Evolutionary conservation across 176 grass and related monocot genomes (phyloP), one percentile per base, ranked within the genome.

Genomic region (Aegilops bicornis): DNA sequence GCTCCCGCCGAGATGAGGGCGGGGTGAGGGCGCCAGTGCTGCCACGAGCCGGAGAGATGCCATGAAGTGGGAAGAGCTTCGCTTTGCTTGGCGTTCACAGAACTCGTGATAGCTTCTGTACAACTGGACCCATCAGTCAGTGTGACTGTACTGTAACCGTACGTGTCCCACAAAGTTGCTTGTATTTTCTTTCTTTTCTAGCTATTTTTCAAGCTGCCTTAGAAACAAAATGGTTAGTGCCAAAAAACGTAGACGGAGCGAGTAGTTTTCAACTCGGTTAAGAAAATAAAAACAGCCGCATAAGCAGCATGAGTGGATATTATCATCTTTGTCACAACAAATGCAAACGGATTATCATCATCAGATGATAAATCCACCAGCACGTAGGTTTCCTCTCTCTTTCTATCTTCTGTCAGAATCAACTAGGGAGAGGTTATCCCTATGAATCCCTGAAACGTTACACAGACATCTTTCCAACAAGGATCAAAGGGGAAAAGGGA

Each of bases 41-140:
- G 89, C 89, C 22, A 91, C 40, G 37, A 88, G 78, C 71, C 77
- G 86, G 50, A 88, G 81, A 12, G 47, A 60, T 25, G 86, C 75
- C 89, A 91, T 91, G 8, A 15, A 47, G 37, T 58, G 42, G 64
- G 35, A 33, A 13, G 25, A 65, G 63, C 11, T 31, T 3, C n/a
- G 10, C 50, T 29, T n/a, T 17, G 80, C 25, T 25, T 69, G 76
- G 61, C 25, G 60, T 81, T 79, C 85, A 86, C 77, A 77, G 33
- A 77, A 59, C 9, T 65, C 4, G 37, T 15, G 19, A 80, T 80
- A 75, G 13, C 15, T 61, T 22, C 50, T 7, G 50, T 24, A 30
- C 50, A 40, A 40, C 81, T 63, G 56, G 12, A 63, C 69, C 0
- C 43, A 47, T 14, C 43, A 13, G 3, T 48, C 45, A 48, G 45